These are phyloP conservation scores for Sporothrix humicola DNA, from an alignment of 2,329 filamentous ascomycete genomes.

Conservation along the genomic window DNA sequence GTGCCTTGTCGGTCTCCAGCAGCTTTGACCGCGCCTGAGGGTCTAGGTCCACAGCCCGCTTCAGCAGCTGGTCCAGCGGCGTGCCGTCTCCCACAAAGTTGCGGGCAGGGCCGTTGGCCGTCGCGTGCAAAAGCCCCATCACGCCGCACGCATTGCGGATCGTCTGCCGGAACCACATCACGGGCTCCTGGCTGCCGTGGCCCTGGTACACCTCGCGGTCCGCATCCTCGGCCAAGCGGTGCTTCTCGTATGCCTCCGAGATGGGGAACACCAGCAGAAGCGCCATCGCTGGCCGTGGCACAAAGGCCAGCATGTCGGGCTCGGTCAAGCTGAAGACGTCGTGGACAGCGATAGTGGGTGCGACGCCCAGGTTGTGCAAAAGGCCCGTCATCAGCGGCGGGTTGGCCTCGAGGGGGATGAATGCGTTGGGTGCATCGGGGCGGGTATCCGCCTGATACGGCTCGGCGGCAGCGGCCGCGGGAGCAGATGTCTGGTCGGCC, in stretches of 20 bases:
- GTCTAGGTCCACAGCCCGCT: slow-evolving; percentile 70
- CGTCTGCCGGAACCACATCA: slow-evolving; percentile 94
- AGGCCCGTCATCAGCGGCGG: slow-evolving; percentile 86
- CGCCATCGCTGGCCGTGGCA: slow-evolving; percentile 86
- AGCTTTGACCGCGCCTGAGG: slow-evolving; percentile 71
- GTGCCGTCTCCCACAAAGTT: slow-evolving; percentile 63
- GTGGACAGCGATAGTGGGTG: slow-evolving; percentile 76
- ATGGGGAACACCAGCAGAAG: slow-evolving; percentile 93
- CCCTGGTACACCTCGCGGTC: slow-evolving; percentile 67
- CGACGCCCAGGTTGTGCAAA: slow-evolving; percentile 82
- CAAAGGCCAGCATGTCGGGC: slow-evolving; percentile 79
- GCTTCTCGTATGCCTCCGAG: slow-evolving; percentile 76
- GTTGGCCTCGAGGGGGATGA: slow-evolving; percentile 73
- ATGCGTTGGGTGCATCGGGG: slow-evolving; percentile 46
- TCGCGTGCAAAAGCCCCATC: slow-evolving; percentile 84
- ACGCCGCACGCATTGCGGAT: slow-evolving; percentile 92
- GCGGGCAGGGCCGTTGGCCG: slow-evolving; percentile 75
- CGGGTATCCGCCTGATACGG: slow-evolving; percentile 25
- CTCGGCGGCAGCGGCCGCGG: slow-evolving; percentile 5
- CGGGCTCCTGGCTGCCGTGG: slow-evolving; percentile 71
- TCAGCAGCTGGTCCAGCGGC: slow-evolving; percentile 68
- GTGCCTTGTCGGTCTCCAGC: slow-evolving; percentile 74
- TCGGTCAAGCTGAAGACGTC: slow-evolving; percentile 93
- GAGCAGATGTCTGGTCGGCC: slow-evolving; percentile 20
- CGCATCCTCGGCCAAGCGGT: slow-evolving; percentile 75